Percentiles rank a stretch among this genome's conserved stretches.
Evolutionary conservation across 306 rosid genomes (phyloP).

Genomic region (Sicyos edulis): DNA sequence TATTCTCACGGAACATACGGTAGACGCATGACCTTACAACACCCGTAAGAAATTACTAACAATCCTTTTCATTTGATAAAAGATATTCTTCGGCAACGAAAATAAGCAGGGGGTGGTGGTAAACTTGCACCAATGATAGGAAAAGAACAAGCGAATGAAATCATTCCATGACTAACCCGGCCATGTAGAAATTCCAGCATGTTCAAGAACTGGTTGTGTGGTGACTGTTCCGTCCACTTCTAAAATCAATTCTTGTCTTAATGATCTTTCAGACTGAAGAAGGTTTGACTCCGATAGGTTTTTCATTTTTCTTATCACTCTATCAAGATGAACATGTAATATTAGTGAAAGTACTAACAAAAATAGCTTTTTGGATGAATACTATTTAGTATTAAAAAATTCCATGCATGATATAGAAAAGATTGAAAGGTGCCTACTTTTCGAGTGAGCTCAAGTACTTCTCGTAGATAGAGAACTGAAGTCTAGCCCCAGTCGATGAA

Average conservation of each 20-base stretch:
- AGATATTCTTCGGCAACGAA: neutral
- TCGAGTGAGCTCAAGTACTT: slow-evolving; percentile 73
- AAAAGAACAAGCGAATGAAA: neutral
- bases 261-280: slow-evolving; percentile 55
- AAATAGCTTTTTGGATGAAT: too few relatives aligned
- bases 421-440: slow-evolving; percentile 40
- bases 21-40: too few relatives aligned
- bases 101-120: neutral
- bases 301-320: slow-evolving; percentile 85
- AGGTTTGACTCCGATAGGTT: slow-evolving; percentile 76
- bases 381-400: neutral
- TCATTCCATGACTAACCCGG: slow-evolving; percentile 56
- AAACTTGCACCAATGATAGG: neutral
- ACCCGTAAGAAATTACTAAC: neutral
- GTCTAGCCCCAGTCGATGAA: slow-evolving; percentile 58
- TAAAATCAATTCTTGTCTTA: slow-evolving; percentile 68
- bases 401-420: neutral
- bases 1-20: too few relatives aligned
- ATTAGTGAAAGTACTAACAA: too few relatives aligned
- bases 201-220: slow-evolving; percentile 97
- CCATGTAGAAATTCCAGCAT: slow-evolving; percentile 89
- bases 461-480: slow-evolving; percentile 66
- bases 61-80: slow-evolving; percentile 1
- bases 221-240: slow-evolving; percentile 98
- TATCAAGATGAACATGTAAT: too few relatives aligned